These are phyloP conservation scores for Drosera capensis DNA, from an alignment of 148 eudicot genomes.

Conservation along the genomic window DNA sequence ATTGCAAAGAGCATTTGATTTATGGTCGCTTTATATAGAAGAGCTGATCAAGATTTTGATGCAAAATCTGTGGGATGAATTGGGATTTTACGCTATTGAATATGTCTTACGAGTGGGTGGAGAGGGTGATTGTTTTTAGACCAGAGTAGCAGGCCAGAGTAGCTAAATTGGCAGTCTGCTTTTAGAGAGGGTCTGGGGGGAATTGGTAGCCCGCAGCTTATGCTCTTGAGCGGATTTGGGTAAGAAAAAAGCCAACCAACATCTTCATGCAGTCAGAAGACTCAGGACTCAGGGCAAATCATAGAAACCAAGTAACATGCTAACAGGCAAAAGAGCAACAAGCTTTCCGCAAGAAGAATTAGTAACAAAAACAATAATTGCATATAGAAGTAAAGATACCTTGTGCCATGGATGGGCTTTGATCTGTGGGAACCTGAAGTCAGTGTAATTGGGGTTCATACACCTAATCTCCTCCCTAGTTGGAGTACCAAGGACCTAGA, in stretches of 20 bases:
- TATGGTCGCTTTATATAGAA: no score
- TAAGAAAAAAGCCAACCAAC: neutral
- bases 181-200: no score
- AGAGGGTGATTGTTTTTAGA: neutral
- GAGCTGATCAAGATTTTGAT: neutral
- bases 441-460: slow-evolving; percentile 36
- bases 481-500: slow-evolving; percentile 42
- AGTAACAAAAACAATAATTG: neutral
- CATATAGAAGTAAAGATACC: slow-evolving; percentile 7
- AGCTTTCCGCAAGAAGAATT: neutral
- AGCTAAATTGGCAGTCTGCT: no score
- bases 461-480: slow-evolving; percentile 38
- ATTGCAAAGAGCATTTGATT: no score
- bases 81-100: neutral
- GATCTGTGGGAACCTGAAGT: slow-evolving; percentile 34
- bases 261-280: neutral
- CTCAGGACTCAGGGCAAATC: no score
- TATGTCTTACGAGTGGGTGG: neutral
- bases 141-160: no score
- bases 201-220: no score
- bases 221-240: no score
- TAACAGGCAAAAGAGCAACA: neutral
- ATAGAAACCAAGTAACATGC: neutral
- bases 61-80: neutral
- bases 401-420: slow-evolving; percentile 45